Percentiles rank a stretch among this genome's conserved stretches.
These are phyloP conservation scores for Malus asiatica DNA, from an alignment of 306 rosid species.

Conservation along the genomic window DNA sequence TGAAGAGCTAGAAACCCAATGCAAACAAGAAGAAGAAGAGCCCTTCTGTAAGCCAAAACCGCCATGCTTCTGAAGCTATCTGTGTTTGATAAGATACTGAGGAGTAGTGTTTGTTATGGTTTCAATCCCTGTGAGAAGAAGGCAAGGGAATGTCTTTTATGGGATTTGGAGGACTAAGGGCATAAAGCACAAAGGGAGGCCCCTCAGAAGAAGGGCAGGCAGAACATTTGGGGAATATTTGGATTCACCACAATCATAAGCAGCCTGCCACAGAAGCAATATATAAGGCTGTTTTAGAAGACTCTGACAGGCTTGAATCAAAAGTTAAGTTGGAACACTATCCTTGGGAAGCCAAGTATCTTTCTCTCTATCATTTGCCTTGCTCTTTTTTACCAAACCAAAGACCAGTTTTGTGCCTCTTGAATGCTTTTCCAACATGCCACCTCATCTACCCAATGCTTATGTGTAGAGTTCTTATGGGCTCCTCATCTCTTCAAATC, in stretches of 20 bases:
- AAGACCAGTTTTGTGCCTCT: conserved; percentile 31
- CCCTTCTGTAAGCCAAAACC: conserved; percentile 35
- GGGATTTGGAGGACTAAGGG: conserved; percentile 64
- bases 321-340: conserved; percentile 69
- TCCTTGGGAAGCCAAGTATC: conserved; percentile 90
- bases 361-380: conserved; percentile 50
- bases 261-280: conserved; percentile 72
- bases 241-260: conserved; percentile 82
- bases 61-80: conserved; percentile 48
- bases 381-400: conserved; percentile 51
- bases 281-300: conserved; percentile 75
- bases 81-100: conserved; percentile 15
- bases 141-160: conserved; percentile 39
- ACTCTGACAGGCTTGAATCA: conserved; percentile 80
- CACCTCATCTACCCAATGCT: conserved; percentile 32
- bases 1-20: conserved; percentile 59
- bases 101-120: conserved; percentile 26
- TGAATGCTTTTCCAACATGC: conserved; percentile 16
- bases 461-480: conserved; percentile 23
- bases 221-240: conserved; percentile 47
- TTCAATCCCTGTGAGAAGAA: conserved; percentile 32
- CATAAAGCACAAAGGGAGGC: conserved; percentile 42
- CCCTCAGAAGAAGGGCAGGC: conserved; percentile 26
- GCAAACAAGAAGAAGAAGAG: conserved; percentile 42
- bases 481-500: neutral